Conservation (phyloP, 495 filamentous ascomycete genomes). For the Lepidopterella palustris region DNA sequence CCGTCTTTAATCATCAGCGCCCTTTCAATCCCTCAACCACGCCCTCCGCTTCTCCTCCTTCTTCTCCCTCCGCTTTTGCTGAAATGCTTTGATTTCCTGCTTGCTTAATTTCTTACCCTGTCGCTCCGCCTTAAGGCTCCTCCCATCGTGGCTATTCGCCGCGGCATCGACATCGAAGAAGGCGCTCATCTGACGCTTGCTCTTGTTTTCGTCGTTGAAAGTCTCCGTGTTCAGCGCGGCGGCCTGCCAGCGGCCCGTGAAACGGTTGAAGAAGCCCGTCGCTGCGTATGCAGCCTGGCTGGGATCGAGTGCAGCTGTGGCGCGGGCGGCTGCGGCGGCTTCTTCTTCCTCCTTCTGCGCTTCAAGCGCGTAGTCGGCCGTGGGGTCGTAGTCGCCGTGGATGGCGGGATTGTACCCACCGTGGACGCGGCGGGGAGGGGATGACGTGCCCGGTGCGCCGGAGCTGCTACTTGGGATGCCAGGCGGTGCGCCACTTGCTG, state of each 20-base stretch:
- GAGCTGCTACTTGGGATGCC: slow-evolving; percentile 1
- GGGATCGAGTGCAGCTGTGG: slow-evolving; percentile 36
- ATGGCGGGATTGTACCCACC: slow-evolving; percentile 93
- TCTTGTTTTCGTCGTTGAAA: slow-evolving; percentile 86
- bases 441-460: slow-evolving; percentile 16
- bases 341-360: slow-evolving; percentile 38
- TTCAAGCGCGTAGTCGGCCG: slow-evolving; percentile 69
- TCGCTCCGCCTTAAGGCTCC: slow-evolving; percentile 85
- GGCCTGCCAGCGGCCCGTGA: slow-evolving; percentile 80
- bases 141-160: slow-evolving; percentile 86
- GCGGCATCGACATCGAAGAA: slow-evolving; percentile 98
- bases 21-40: slow-evolving; percentile 75
- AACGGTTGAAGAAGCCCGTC: slow-evolving; percentile 80
- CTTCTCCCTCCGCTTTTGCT: slow-evolving; percentile 62
- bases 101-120: slow-evolving; percentile 81
- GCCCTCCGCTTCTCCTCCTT: slow-evolving; percentile 94
- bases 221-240: slow-evolving; percentile 57
- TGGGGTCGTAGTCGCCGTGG: slow-evolving; percentile 92
- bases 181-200: slow-evolving; percentile 79
- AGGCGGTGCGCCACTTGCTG: too few relatives aligned
- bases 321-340: slow-evolving; percentile 26
- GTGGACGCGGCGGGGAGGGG: slow-evolving; percentile 16
- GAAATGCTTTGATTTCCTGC: slow-evolving; percentile 69
- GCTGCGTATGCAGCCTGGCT: slow-evolving; percentile 50
- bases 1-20: slow-evolving; percentile 4